A percentile compares a stretch with the other conserved stretches of the same genome.
Evolutionary conservation across 164 flowering plant species (phyloP).

Genomic region (Litsea cubeba): DNA sequence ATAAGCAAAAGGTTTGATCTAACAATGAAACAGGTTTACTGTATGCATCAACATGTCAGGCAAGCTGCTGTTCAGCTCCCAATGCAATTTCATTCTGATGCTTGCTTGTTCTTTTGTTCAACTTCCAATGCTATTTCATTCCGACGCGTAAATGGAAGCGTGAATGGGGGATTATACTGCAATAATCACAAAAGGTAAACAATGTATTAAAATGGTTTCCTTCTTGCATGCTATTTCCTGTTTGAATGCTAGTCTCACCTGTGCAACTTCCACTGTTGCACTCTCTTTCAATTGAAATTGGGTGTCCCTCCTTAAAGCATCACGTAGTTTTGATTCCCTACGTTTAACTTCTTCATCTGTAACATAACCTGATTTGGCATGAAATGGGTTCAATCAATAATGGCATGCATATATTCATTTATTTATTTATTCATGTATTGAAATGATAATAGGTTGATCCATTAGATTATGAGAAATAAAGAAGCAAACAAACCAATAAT

Average conservation of each 20-base stretch:
- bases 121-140: conserved; percentile 87
- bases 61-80: not conserved
- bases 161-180: conserved; percentile 97
- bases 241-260: conserved; percentile 33
- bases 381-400: not conserved
- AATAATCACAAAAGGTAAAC: conserved; percentile 9
- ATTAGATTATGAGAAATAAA: too few species aligned
- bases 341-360: conserved; percentile 67
- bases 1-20: not conserved
- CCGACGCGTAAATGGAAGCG: conserved; percentile 84
- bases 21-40: not conserved
- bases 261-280: conserved; percentile 76
- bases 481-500: too few species aligned
- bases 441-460: too few species aligned
- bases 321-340: conserved; percentile 48
- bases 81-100: not conserved
- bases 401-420: not conserved
- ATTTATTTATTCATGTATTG: too few species aligned
- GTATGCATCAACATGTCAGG: not conserved
- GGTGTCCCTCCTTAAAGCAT: conserved; percentile 47
- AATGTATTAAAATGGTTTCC: not conserved
- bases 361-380: conserved; percentile 52
- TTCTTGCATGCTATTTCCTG: not conserved
- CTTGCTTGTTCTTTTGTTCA: conserved; percentile 33
- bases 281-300: conserved; percentile 54